Evolutionary conservation across 768 basidiomycete genomes (phyloP).

Genomic region (Mycena kentingensis): DNA sequence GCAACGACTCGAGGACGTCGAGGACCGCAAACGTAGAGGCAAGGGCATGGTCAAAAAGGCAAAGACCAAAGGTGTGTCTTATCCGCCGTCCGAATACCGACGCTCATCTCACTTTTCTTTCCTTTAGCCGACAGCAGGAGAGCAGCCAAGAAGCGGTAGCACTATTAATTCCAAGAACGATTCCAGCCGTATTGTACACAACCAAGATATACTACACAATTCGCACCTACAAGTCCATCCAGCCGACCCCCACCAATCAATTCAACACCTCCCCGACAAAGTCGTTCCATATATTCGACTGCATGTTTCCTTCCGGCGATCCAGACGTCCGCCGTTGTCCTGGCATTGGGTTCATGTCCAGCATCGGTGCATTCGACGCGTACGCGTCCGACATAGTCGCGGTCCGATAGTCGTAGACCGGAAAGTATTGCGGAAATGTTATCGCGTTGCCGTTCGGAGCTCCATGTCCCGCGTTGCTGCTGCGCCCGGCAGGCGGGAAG

Average conservation of each 20-base stretch:
- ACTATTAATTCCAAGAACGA: neutral
- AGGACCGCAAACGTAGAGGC: constrained; percentile 69
- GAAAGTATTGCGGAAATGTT: constrained; percentile 70
- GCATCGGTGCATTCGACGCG: constrained; percentile 32
- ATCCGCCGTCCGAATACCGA: neutral
- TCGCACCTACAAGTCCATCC: constrained; percentile 5
- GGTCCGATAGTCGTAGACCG: constrained; percentile 70
- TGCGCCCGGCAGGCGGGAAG: constrained; percentile 12
- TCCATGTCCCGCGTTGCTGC: constrained; percentile 18
- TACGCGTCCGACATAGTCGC: constrained; percentile 33
- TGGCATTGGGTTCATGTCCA: constrained; percentile 43
- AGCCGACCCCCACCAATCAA: constrained; percentile 3
- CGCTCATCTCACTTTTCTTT: constrained; percentile 2
- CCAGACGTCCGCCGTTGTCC: constrained; percentile 47
- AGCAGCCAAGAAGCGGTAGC: constrained; percentile 43
- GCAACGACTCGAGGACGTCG: constrained; percentile 68
- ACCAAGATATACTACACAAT: constrained; percentile 14
- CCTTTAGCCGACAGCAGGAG: constrained; percentile 55
- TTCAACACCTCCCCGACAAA: constrained; percentile 52
- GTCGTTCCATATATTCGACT: constrained; percentile 59
- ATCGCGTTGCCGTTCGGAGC: constrained; percentile 10
- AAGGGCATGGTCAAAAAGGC: constrained; percentile 86
- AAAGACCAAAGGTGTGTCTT: constrained; percentile 58
- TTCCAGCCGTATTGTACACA: constrained; percentile 19
- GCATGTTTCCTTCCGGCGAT: constrained; percentile 64